Conservation (phyloP, 352 stramenopile genomes). For the Aphanomyces invadans region DNA sequence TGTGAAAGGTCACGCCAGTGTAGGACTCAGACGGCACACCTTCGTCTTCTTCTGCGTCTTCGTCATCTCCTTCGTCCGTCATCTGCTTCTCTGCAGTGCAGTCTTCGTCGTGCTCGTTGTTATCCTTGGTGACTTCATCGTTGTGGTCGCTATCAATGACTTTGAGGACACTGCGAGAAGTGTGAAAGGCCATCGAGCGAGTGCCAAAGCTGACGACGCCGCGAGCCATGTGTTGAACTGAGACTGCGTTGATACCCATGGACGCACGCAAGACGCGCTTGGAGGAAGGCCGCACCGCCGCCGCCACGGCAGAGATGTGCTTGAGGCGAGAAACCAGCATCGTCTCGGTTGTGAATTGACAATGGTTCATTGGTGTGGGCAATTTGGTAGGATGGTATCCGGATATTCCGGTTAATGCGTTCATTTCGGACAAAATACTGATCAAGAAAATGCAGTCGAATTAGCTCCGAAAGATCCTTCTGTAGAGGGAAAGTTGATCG, state of each 20-base stretch:
- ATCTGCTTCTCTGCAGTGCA: constrained; percentile 27
- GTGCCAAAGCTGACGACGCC: not conserved
- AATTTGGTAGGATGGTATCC: not conserved
- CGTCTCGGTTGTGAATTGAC: not conserved
- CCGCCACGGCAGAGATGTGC: not conserved
- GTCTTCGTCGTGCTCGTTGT: constrained; percentile 27
- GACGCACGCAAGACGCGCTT: not conserved
- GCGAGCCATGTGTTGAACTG: not conserved
- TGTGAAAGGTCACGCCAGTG: constrained; percentile 62
- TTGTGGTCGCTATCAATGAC: constrained; percentile 16
- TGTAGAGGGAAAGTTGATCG: too few relatives aligned
- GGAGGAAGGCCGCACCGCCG: not conserved
- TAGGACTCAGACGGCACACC: constrained; percentile 28
- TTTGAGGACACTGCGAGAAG: not conserved
- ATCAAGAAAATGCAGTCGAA: too few relatives aligned
- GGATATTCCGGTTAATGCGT: not conserved
- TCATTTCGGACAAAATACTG: not conserved
- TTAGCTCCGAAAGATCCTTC: too few relatives aligned
- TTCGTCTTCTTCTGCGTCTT: constrained; percentile 31
- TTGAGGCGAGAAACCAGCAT: not conserved
- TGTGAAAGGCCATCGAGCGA: not conserved
- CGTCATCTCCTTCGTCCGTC: constrained; percentile 29
- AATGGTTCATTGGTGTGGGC: constrained; percentile 3
- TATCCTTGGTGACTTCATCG: constrained; percentile 24
- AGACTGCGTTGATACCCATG: not conserved